phyloP scores from a whole-genome alignment of 805 yeast species.

The Barnettozyma sucrosica region DNA sequence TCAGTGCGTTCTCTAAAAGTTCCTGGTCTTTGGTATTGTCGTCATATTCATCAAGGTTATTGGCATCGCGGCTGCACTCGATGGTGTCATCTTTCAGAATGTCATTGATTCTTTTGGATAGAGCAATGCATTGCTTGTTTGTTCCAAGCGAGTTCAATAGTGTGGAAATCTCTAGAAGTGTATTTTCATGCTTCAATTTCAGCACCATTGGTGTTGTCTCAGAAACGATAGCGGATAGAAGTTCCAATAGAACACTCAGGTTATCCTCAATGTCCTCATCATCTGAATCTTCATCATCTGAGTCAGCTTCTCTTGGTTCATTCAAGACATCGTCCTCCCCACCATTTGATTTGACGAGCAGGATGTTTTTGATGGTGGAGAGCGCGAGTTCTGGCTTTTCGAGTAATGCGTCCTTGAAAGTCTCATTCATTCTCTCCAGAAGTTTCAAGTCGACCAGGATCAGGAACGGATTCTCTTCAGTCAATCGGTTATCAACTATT shows the following conservation, averaged over 20 bases:
- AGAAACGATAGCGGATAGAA: slow-evolving; percentile 33
- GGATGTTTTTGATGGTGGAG: slow-evolving; percentile 38
- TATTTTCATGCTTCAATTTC: slow-evolving; percentile 12
- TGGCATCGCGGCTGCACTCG: not conserved
- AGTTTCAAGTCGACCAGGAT: slow-evolving; percentile 56
- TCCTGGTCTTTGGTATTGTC: slow-evolving; percentile 29
- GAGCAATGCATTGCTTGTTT: slow-evolving; percentile 14
- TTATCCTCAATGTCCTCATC: slow-evolving; percentile 25
- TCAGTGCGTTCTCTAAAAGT: slow-evolving; percentile 52
- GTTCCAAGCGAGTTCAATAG: slow-evolving; percentile 23
- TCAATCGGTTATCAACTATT: slow-evolving; percentile 7
- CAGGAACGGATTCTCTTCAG: slow-evolving; percentile 42
- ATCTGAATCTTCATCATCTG: slow-evolving; percentile 33
- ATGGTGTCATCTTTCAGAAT: slow-evolving; percentile 11
- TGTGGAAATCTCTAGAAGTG: slow-evolving; percentile 28
- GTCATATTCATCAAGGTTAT: slow-evolving; percentile 6
- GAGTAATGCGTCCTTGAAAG: slow-evolving; percentile 45
- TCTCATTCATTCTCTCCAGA: slow-evolving; percentile 53
- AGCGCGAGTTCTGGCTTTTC: slow-evolving; percentile 50
- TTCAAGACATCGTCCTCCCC: slow-evolving; percentile 5
- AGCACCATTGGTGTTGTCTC: slow-evolving; percentile 23
- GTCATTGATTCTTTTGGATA: slow-evolving; percentile 16
- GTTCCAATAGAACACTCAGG: slow-evolving; percentile 32
- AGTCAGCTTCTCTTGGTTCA: slow-evolving; percentile 27
- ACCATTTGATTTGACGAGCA: slow-evolving; percentile 22